These are phyloP conservation scores for Globisporangium recalcitrans DNA, from an alignment of 352 stramenopile species.

Conservation along the genomic window DNA sequence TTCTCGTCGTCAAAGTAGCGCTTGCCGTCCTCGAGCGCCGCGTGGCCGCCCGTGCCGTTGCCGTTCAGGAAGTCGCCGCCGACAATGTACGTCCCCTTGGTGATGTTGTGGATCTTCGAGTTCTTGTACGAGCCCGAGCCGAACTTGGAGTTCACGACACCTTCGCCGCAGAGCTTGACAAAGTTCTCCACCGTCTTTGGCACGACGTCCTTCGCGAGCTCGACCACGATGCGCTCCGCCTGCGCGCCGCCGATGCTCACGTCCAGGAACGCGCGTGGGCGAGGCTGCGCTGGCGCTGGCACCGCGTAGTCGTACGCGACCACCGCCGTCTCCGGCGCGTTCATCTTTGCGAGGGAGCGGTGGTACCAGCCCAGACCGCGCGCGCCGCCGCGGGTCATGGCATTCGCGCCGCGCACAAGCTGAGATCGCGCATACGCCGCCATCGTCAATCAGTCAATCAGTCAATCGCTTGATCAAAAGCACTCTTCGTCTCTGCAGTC, in stretches of 20 bases:
- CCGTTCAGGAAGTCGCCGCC: slow-evolving; percentile 69
- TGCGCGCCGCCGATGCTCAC: slow-evolving; percentile 79
- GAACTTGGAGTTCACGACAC: slow-evolving; percentile 51
- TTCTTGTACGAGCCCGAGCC: slow-evolving; percentile 77
- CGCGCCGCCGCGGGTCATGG: slow-evolving; percentile 55
- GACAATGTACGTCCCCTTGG: slow-evolving; percentile 73
- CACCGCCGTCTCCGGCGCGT: slow-evolving; percentile 44
- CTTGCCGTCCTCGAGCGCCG: slow-evolving; percentile 59
- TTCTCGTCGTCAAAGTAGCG: slow-evolving; percentile 86
- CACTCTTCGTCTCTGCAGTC: neutral
- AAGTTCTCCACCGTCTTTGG: slow-evolving; percentile 77
- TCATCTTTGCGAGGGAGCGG: slow-evolving; percentile 81
- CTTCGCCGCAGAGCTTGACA: slow-evolving; percentile 62
- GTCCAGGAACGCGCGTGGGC: slow-evolving; percentile 72
- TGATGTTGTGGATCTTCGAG: slow-evolving; percentile 83
- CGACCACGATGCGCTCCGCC: slow-evolving; percentile 70
- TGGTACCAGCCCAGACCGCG: slow-evolving; percentile 83
- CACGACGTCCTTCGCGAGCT: slow-evolving; percentile 81
- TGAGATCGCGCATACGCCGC: slow-evolving; percentile 56
- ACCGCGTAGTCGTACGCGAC: slow-evolving; percentile 68
- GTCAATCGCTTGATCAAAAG: neutral
- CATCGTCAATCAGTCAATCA: slow-evolving; percentile 22
- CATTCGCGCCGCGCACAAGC: slow-evolving; percentile 47
- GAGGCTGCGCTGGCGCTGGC: slow-evolving; percentile 41
- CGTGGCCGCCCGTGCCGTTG: slow-evolving; percentile 71